phyloP scores from a whole-genome alignment of 2,329 filamentous ascomycete genomes.

The Lachnellula occidentalis region DNA sequence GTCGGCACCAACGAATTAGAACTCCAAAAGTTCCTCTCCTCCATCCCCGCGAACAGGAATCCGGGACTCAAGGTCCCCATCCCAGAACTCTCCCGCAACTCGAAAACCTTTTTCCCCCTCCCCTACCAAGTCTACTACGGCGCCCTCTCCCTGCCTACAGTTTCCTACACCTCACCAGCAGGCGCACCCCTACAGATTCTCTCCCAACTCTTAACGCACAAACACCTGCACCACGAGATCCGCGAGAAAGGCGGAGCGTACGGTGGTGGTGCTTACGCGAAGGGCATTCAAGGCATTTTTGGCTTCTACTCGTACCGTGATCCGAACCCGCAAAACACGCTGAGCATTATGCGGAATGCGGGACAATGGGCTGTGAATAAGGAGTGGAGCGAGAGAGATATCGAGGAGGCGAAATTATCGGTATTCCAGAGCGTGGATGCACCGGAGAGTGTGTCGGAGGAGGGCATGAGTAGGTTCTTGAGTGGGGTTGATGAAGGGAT shows the following conservation, averaged over 20 bases:
- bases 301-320: conserved; percentile 97
- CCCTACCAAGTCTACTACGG: conserved; percentile 98
- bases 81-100: conserved; percentile 39
- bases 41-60: conserved; percentile 43
- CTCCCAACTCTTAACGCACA: conserved; percentile 88
- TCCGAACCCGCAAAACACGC: conserved; percentile 84
- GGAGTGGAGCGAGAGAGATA: conserved; percentile 73
- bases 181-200: conserved; percentile 82
- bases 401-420: conserved; percentile 93
- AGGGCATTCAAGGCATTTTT: conserved; percentile 76
- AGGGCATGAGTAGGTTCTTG: conserved; percentile 82
- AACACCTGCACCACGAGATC: conserved; percentile 94
- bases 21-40: conserved; percentile 64
- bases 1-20: conserved; percentile 63
- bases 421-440: conserved; percentile 92
- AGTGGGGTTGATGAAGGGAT: conserved; percentile 82
- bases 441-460: conserved; percentile 76
- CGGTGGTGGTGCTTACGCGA: conserved; percentile 81
- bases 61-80: conserved; percentile 35
- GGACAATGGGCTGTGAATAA: conserved; percentile 79
- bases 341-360: conserved; percentile 77
- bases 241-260: conserved; percentile 97
- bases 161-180: conserved; percentile 70
- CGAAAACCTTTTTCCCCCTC: conserved; percentile 84
- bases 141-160: conserved; percentile 73